Percentiles rank a stretch among this genome's conserved stretches.
phyloP scores from a whole-genome alignment of 1,284 basidiomycete genomes.

The Papiliotrema flavescens region DNA sequence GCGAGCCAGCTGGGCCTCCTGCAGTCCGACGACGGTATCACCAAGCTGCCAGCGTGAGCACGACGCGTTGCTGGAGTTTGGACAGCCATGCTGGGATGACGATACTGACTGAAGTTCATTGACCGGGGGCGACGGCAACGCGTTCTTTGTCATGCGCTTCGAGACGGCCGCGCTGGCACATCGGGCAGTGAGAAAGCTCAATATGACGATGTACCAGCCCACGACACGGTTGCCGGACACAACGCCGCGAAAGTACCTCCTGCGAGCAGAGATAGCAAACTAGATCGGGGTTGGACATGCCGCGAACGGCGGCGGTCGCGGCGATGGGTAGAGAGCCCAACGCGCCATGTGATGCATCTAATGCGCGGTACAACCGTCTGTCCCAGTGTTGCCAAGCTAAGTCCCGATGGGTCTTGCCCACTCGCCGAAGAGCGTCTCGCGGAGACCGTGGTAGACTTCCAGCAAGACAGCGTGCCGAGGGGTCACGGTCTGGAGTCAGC shows the following conservation, averaged over 20 bases:
- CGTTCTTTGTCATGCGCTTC: constrained; percentile 1
- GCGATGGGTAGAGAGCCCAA: not conserved
- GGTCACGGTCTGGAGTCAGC: constrained; percentile 16
- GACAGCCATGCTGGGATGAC: not conserved
- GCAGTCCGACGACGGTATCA: not conserved
- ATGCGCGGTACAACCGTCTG: not conserved
- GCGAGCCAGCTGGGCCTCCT: too few relatives aligned
- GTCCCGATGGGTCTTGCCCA: constrained; percentile 11
- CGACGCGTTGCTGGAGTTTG: not conserved
- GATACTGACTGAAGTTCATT: not conserved
- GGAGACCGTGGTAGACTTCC: constrained; percentile 35
- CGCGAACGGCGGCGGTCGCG: not conserved
- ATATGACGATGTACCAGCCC: not conserved
- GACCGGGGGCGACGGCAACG: not conserved
- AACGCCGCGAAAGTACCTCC: not conserved
- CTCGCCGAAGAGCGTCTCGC: constrained; percentile 35
- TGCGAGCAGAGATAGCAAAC: not conserved
- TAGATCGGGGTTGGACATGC: not conserved
- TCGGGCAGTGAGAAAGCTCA: constrained; percentile 3
- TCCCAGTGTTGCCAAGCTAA: not conserved
- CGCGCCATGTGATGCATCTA: not conserved
- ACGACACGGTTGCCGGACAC: not conserved
- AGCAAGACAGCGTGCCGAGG: constrained; percentile 26
- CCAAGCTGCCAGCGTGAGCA: not conserved
- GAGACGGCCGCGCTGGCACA: not conserved